These are phyloP conservation scores for Macadamia tetraphylla DNA, from an alignment of 164 flowering plant species.

Conservation along the genomic window DNA sequence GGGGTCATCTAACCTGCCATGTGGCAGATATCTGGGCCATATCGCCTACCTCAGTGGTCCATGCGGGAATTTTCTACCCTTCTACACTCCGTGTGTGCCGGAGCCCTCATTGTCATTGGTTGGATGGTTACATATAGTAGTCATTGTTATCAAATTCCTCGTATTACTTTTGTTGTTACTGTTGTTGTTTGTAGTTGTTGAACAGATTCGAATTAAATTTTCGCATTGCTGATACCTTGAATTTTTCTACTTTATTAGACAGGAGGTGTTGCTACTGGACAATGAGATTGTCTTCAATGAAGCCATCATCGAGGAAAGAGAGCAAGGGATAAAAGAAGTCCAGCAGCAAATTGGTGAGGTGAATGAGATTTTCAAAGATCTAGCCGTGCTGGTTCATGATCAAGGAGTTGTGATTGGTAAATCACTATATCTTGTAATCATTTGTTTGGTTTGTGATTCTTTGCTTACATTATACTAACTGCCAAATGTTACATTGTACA, in stretches of 20 bases:
- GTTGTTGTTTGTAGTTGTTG: too few relatives aligned
- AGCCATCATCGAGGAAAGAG: slow-evolving; percentile 77
- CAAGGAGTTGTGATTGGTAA: slow-evolving; percentile 80
- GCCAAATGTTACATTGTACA: slow-evolving; percentile 11
- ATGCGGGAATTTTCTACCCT: too few relatives aligned
- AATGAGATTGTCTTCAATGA: slow-evolving; percentile 63
- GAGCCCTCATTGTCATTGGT: too few relatives aligned
- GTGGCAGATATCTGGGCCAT: too few relatives aligned
- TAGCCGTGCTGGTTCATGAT: slow-evolving; percentile 65
- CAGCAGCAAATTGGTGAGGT: slow-evolving; percentile 77
- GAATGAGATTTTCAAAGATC: slow-evolving; percentile 75
- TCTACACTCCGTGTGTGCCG: too few relatives aligned
- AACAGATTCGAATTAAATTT: not conserved
- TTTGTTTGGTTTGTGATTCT: not conserved
- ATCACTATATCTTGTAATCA: not conserved
- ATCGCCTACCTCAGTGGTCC: too few relatives aligned
- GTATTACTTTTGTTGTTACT: too few relatives aligned
- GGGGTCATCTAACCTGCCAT: too few relatives aligned
- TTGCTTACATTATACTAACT: not conserved
- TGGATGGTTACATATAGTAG: too few relatives aligned
- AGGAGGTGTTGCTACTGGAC: slow-evolving; percentile 47
- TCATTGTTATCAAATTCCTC: too few relatives aligned
- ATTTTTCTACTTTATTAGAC: slow-evolving; percentile 25
- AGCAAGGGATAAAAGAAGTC: slow-evolving; percentile 72
- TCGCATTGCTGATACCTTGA: not conserved